A percentile compares a stretch with the other conserved stretches of the same genome.
Evolutionary conservation across 2,329 filamentous ascomycete species (phyloP).

Genomic region (Fusarium transvaalense): DNA sequence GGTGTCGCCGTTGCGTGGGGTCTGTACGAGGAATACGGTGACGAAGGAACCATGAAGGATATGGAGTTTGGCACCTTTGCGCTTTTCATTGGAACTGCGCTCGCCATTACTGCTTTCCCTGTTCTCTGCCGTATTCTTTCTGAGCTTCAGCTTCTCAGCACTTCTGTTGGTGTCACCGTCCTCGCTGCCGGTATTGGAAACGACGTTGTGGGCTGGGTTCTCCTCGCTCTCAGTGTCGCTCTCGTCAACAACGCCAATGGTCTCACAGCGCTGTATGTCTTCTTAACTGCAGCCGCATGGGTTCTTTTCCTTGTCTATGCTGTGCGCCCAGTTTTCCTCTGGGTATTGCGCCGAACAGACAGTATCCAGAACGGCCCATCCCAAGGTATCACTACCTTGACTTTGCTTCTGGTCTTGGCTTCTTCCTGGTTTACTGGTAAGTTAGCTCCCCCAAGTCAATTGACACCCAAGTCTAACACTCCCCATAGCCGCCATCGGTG

Average conservation of each 20-base stretch:
- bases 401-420: constrained; percentile 80
- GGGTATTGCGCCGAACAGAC: constrained; percentile 77
- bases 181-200: constrained; percentile 93
- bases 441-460: neutral
- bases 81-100: constrained; percentile 88
- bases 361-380: constrained; percentile 89
- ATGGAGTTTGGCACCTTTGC: constrained; percentile 68
- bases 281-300: constrained; percentile 81
- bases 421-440: constrained; percentile 85
- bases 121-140: constrained; percentile 94
- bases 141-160: constrained; percentile 86
- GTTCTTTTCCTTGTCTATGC: constrained; percentile 79
- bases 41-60: constrained; percentile 54
- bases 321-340: constrained; percentile 80
- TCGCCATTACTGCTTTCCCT: constrained; percentile 92
- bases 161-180: constrained; percentile 87
- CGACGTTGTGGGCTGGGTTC: constrained; percentile 81
- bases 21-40: constrained; percentile 78
- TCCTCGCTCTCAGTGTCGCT: constrained; percentile 92
- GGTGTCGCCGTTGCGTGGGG: constrained; percentile 86
- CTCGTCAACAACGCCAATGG: constrained; percentile 90
- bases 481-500: constrained; percentile 75
- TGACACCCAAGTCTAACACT: neutral
- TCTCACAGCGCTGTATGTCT: constrained; percentile 84
- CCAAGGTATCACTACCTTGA: constrained; percentile 85